These are phyloP conservation scores for Jacaranda mimosifolia DNA, from an alignment of 257 asterid genomes.

Conservation along the genomic window DNA sequence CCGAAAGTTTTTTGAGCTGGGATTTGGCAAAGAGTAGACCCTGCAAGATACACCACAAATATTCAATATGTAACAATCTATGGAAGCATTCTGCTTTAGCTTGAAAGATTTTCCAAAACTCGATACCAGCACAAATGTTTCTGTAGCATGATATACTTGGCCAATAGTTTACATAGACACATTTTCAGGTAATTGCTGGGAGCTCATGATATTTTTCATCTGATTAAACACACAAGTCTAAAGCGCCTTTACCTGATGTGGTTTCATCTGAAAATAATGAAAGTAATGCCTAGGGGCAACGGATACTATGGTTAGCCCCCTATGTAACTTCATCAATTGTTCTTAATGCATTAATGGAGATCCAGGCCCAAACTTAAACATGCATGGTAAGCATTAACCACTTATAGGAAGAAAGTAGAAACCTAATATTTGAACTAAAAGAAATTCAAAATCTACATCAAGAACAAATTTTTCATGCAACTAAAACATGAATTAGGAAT, in stretches of 20 bases:
- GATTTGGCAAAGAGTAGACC: slow-evolving; percentile 84
- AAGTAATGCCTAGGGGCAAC: slow-evolving; percentile 74
- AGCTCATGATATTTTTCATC: no score
- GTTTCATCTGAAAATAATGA: slow-evolving; percentile 87
- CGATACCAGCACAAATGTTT: slow-evolving; percentile 91
- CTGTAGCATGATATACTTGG: slow-evolving; percentile 96
- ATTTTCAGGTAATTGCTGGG: slow-evolving; percentile 78
- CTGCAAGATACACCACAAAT: slow-evolving; percentile 53
- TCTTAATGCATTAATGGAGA: slow-evolving; percentile 25
- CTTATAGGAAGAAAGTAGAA: slow-evolving; percentile 16
- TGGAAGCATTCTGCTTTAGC: slow-evolving; percentile 17
- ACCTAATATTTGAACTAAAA: no score
- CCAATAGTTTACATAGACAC: slow-evolving; percentile 95
- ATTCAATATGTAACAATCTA: slow-evolving; percentile 25
- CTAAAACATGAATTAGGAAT: slow-evolving; percentile 19
- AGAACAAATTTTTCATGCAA: no score
- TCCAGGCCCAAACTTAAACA: slow-evolving; percentile 14
- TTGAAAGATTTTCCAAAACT: slow-evolving; percentile 35
- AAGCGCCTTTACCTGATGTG: slow-evolving; percentile 86
- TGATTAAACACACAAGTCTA: slow-evolving; percentile 88
- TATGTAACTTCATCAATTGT: slow-evolving; percentile 27
- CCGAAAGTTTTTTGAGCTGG: slow-evolving; percentile 88
- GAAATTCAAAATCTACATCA: no score
- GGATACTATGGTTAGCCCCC: slow-evolving; percentile 29
- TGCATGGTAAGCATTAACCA: slow-evolving; percentile 25